Evolutionary conservation across 805 yeast species (phyloP), one percentile per base, ranked within the genome.

Genomic region (Millerozyma acaciae): DNA sequence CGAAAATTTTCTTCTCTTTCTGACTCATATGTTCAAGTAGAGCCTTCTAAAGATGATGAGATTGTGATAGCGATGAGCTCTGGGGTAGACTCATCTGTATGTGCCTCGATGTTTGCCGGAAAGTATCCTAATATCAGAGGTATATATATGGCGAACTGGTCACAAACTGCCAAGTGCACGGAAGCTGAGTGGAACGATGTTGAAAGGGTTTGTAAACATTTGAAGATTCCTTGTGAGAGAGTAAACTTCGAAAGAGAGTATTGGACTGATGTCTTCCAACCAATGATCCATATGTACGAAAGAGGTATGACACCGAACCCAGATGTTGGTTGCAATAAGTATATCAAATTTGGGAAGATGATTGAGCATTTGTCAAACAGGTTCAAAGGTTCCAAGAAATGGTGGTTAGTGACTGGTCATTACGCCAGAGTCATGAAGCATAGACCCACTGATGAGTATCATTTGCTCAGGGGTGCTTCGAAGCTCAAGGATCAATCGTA

Each of bases 131-230:
- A 83, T 28, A 93, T 84, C 2, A 58, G 70, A 28, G 98, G 97
- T 0, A 69, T 93, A 2, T 90, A 84, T 58, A 93, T 93, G 97
- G 84, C 87, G 25, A 93, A 93, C 60, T 93, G 97, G 97, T 68
- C 78, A 1, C 70, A 71, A 48, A 65, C 74, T 0, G 70, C 78
- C 4, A 66, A 73, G 35, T 89, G 97, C 52, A 75, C 84, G 4
- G 97, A 93, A 45, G 66, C 73, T 10, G 97, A 90, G 47, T 87
- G 96, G 96, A 76, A 75, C 39, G 93, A 84, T 38, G 97, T 87
- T 2, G 75, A 76, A 47, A 54, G 55, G 27, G 82, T 84, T 2
- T 79, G 88, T 35, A 42, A 63, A 2, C 73, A 75, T 33, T 47
- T 89, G 6, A 64, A 66, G 4, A 80, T 93, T 9, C 80, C 84